Conservation (phyloP, 495 filamentous ascomycete species). For the Neurospora sp. region DNA sequence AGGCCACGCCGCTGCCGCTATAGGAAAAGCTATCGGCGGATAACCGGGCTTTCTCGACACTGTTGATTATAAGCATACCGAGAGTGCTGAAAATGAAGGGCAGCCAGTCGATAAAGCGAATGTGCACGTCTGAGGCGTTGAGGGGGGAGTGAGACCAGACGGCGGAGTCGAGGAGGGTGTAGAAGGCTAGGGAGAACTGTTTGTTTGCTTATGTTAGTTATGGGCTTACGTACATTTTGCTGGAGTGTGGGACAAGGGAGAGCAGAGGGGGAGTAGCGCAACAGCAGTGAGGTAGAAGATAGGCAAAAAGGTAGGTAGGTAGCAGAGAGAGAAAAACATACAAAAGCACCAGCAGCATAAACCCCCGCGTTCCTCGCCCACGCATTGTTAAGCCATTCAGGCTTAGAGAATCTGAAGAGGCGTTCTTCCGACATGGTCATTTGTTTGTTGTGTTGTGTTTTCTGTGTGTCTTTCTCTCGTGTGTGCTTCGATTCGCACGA, state of each 20-base stretch:
- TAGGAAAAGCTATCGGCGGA: conserved; percentile 83
- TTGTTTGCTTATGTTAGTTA: neutral
- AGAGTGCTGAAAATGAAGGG: conserved; percentile 88
- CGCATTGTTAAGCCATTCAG: conserved; percentile 83
- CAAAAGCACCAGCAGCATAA: conserved; percentile 76
- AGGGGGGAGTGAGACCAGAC: conserved; percentile 70
- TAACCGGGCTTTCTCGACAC: conserved; percentile 85
- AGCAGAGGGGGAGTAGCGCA: too few relatives aligned
- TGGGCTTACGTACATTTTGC: neutral
- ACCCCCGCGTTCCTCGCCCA: conserved; percentile 74
- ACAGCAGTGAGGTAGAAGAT: too few relatives aligned
- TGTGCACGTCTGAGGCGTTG: conserved; percentile 76
- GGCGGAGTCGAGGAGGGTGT: conserved; percentile 86
- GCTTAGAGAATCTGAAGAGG: conserved; percentile 69
- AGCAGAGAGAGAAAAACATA: conserved; percentile 34
- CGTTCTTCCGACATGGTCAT: conserved; percentile 48
- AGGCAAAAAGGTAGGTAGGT: neutral
- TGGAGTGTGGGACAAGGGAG: too few relatives aligned
- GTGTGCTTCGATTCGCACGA: neutral
- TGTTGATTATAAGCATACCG: conserved; percentile 98
- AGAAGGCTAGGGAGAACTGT: conserved; percentile 95
- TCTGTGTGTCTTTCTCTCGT: neutral
- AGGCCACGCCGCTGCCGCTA: conserved; percentile 75
- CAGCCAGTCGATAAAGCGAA: conserved; percentile 97
- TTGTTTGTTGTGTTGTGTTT: neutral